Evolutionary conservation across 345 rosid genomes (phyloP).

Genomic region (Hevea brasiliensis): DNA sequence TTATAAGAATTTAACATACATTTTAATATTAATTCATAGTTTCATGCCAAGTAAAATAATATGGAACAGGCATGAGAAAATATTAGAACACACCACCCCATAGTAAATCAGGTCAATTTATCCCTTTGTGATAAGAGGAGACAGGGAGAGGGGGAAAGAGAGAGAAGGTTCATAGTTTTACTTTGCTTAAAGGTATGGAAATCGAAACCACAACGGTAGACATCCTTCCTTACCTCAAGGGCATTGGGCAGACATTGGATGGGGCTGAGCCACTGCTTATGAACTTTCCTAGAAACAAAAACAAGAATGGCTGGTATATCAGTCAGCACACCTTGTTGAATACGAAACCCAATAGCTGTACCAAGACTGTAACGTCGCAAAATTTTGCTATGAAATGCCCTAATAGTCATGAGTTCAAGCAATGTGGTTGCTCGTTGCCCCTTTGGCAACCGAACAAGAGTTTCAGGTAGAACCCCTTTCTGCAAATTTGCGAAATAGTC

Average conservation of each 20-base stretch:
- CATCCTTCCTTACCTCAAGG: conserved; percentile 60
- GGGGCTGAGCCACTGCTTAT: conserved; percentile 85
- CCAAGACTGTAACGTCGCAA: conserved; percentile 86
- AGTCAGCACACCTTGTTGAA: conserved; percentile 66
- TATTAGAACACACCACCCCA: no score
- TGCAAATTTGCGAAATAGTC: conserved; percentile 90
- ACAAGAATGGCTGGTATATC: conserved; percentile 90
- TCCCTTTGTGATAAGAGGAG: no score
- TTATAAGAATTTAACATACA: conserved; percentile 9
- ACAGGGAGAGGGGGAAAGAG: no score
- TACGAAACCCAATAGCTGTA: conserved; percentile 93
- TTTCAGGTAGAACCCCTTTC: conserved; percentile 85
- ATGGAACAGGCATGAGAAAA: no score
- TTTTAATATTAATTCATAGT: no score
- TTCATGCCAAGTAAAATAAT: no score
- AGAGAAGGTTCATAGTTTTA: no score
- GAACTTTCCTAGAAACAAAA: conserved; percentile 90
- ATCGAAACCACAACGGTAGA: no score
- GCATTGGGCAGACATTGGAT: conserved; percentile 78
- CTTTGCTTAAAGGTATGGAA: no score
- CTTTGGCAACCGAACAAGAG: conserved; percentile 59
- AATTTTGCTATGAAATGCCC: conserved; percentile 92
- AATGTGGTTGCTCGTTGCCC: conserved; percentile 87
- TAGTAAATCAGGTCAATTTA: no score
- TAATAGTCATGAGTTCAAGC: conserved; percentile 90